Evolutionary conservation across 306 rosid genomes (phyloP).

Genomic region (Cucurbita moschata): DNA sequence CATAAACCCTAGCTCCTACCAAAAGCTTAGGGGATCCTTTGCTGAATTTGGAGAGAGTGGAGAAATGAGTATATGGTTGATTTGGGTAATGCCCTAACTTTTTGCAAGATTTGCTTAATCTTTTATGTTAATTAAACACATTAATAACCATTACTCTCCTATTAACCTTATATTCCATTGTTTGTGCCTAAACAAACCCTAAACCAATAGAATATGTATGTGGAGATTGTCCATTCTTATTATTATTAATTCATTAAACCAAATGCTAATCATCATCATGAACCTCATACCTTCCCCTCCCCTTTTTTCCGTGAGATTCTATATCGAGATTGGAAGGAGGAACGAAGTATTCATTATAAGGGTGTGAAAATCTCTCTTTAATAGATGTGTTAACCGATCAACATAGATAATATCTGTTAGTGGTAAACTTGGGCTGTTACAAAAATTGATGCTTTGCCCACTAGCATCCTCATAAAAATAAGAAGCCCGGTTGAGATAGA

Average conservation of each 20-base stretch:
- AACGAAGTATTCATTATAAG: background rate
- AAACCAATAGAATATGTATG: background rate
- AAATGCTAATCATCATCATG: background rate
- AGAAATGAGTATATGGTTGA: background rate
- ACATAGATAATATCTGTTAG: no score
- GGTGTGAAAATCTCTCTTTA: background rate
- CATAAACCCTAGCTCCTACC: background rate
- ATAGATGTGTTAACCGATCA: no score
- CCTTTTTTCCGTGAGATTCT: background rate
- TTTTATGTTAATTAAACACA: no score
- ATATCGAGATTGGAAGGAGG: no score
- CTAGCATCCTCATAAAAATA: no score
- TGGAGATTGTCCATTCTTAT: background rate
- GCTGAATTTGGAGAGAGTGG: background rate
- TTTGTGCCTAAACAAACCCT: background rate
- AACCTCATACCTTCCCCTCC: background rate
- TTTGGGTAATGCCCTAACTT: background rate
- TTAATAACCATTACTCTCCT: no score
- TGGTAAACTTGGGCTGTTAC: no score
- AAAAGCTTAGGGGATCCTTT: background rate
- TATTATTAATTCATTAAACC: background rate
- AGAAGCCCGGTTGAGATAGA: no score
- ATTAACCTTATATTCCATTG: background rate
- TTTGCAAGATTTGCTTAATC: no score
- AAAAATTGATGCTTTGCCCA: no score